Percentiles rank a stretch among this genome's conserved stretches.
These are phyloP conservation scores for Mycena pura DNA, from an alignment of 768 basidiomycete genomes.

Conservation along the genomic window DNA sequence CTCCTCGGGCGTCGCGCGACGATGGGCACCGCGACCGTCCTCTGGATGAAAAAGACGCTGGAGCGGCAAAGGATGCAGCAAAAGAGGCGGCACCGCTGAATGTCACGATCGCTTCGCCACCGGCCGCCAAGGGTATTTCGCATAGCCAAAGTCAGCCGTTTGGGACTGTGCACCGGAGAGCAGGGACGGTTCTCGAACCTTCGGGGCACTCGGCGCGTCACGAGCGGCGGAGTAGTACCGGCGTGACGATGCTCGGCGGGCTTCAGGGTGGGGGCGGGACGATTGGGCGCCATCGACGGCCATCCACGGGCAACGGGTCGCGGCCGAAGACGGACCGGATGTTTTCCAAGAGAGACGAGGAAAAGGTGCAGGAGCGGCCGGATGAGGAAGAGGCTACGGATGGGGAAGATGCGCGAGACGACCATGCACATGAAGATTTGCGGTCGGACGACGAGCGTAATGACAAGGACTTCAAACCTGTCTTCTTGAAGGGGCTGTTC, in stretches of 20 bases:
- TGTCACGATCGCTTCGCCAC: constrained; percentile 33
- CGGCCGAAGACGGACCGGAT: constrained; percentile 49
- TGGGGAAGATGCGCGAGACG: constrained; percentile 40
- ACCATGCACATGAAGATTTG: constrained; percentile 47
- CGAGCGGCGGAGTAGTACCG: constrained; percentile 79
- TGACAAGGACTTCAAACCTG: constrained; percentile 88
- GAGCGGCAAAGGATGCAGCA: constrained; percentile 35
- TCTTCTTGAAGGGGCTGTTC: constrained; percentile 96
- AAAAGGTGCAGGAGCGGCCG: constrained; percentile 30
- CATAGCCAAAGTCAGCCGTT: constrained; percentile 48
- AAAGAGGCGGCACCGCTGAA: constrained; percentile 88
- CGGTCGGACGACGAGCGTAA: constrained; percentile 57
- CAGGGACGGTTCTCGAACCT: constrained; percentile 80
- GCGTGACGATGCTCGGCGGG: constrained; percentile 57
- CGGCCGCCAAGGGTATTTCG: constrained; percentile 34
- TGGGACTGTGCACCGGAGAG: constrained; percentile 69
- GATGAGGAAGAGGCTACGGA: constrained; percentile 47
- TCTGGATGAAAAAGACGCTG: constrained; percentile 37
- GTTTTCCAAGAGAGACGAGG: constrained; percentile 56
- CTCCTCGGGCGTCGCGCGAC: constrained; percentile 46
- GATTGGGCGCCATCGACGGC: constrained; percentile 71
- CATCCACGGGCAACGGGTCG: constrained; percentile 56
- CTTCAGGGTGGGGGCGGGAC: constrained; percentile 50
- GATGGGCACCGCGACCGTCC: constrained; percentile 38
- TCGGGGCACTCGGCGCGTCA: constrained; percentile 67